Conservation (phyloP, 805 yeast genomes). For the Ogataea populi-albae region DNA sequence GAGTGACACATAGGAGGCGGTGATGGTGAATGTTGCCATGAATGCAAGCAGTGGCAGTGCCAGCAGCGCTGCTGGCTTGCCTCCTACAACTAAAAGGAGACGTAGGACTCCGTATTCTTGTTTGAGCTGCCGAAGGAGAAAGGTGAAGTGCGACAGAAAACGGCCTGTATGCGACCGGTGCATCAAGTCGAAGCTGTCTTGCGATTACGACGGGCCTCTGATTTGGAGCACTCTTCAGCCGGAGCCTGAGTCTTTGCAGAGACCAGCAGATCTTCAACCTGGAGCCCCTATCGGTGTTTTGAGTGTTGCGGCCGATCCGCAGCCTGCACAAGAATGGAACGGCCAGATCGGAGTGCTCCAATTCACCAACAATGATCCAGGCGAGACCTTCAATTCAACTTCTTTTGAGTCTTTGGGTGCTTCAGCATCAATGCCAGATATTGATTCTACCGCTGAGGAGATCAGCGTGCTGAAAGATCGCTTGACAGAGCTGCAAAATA, state of each 20-base stretch:
- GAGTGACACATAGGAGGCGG: too few relatives aligned
- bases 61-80: background rate
- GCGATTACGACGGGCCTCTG: constrained; percentile 25
- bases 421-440: constrained; percentile 1
- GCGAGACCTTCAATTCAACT: background rate
- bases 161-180: constrained; percentile 24
- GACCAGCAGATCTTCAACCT: too few relatives aligned
- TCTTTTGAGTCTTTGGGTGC: background rate
- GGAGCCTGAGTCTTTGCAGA: too few relatives aligned
- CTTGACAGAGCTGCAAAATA: constrained; percentile 9
- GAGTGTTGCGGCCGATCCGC: background rate
- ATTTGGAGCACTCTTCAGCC: too few relatives aligned
- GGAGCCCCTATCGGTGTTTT: constrained; percentile 1
- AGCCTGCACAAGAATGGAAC: background rate
- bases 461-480: constrained; percentile 8
- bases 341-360: background rate
- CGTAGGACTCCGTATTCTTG: constrained; percentile 28
- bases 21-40: too few relatives aligned
- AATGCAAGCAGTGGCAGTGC: too few relatives aligned
- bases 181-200: constrained; percentile 10
- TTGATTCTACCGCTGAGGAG: constrained; percentile 6
- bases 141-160: constrained; percentile 25
- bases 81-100: constrained; percentile 13
- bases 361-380: background rate
- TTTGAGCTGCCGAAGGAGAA: constrained; percentile 20